These are phyloP conservation scores for Tetradesmus obliquus DNA, from an alignment of 139 green algal genomes.

Conservation along the genomic window DNA sequence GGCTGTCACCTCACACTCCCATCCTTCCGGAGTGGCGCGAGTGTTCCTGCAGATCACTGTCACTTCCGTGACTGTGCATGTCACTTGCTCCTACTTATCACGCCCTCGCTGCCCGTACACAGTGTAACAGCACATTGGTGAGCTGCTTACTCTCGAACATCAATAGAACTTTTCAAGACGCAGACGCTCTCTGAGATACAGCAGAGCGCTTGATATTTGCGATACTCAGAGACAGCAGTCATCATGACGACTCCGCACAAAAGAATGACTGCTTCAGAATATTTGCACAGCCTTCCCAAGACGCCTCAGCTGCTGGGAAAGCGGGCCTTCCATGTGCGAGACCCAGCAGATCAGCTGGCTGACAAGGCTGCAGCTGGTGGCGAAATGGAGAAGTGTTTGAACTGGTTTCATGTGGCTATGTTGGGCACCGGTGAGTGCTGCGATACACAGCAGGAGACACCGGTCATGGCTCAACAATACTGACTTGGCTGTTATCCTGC, in stretches of 20 bases:
- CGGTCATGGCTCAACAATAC: not conserved
- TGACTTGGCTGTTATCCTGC: not conserved
- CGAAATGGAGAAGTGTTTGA: not conserved
- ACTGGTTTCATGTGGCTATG: constrained; percentile 10
- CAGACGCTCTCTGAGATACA: not conserved
- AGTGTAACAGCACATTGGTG: not conserved
- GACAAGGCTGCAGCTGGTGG: not conserved
- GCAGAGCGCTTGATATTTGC: not conserved
- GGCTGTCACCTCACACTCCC: too few species aligned
- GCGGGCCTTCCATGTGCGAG: not conserved
- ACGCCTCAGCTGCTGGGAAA: not conserved
- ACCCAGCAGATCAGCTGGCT: not conserved
- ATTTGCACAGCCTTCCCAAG: not conserved
- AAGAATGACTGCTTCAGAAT: not conserved
- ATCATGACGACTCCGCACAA: not conserved
- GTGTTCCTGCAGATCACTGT: too few species aligned
- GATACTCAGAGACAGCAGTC: not conserved
- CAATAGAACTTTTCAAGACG: not conserved
- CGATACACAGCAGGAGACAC: not conserved
- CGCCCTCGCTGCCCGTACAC: too few species aligned
- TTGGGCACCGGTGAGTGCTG: not conserved
- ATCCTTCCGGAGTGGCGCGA: too few species aligned
- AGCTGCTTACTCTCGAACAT: not conserved
- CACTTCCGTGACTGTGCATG: too few species aligned
- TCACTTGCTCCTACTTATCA: too few species aligned